phyloP scores from a whole-genome alignment of 202 grass and related monocot genomes.

The Brachypodium distachyon region DNA sequence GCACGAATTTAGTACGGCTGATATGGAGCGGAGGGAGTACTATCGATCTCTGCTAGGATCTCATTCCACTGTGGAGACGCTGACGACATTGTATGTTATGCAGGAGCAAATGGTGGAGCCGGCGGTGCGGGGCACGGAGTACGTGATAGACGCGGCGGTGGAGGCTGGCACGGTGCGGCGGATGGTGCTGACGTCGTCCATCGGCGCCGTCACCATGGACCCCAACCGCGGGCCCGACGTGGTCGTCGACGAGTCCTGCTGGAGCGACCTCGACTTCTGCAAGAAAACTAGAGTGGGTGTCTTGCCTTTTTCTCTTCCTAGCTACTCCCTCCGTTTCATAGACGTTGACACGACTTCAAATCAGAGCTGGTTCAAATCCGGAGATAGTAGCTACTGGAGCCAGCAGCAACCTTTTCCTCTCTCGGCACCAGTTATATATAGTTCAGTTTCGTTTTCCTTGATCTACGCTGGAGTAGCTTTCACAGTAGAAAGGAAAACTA shows the following conservation, averaged over 20 bases:
- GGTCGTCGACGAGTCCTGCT: constrained; percentile 76
- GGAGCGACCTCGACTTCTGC: constrained; percentile 94
- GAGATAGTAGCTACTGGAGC: no score
- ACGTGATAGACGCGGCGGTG: constrained; percentile 70
- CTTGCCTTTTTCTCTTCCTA: neutral
- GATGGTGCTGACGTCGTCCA: constrained; percentile 89
- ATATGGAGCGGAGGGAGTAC: no score
- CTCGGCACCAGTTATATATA: no score
- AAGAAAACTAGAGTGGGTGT: constrained; percentile 62
- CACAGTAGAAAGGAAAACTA: no score
- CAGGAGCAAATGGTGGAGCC: constrained; percentile 98
- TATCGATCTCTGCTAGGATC: no score
- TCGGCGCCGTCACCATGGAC: constrained; percentile 84
- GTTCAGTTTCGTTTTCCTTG: no score
- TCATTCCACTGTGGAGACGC: no score
- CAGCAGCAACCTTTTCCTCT: no score
- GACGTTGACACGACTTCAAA: no score
- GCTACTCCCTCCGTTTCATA: neutral
- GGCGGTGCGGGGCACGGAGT: constrained; percentile 63
- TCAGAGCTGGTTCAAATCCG: no score
- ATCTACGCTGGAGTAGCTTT: no score
- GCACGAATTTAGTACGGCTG: no score
- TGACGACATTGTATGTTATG: neutral
- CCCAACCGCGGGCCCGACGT: constrained; percentile 61
- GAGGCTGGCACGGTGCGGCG: constrained; percentile 66